Evolutionary conservation across 2,329 filamentous ascomycete genomes (phyloP), one percentile per base, ranked within the genome.

Genomic region (Hymenoscyphus scutula): DNA sequence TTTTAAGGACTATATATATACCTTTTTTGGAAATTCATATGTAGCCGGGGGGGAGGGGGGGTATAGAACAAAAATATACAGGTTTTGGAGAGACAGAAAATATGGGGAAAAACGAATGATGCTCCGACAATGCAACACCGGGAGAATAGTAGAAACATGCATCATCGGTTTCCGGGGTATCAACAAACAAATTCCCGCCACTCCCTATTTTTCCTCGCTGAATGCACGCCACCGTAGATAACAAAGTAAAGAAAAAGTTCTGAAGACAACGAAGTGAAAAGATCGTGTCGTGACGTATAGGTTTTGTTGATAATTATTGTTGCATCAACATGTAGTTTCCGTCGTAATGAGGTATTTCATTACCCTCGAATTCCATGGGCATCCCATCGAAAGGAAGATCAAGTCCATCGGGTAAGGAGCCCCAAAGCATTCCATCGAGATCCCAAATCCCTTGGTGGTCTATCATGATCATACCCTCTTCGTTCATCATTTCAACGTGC

Each of bases 391-490:
- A 74, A 10, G 71, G 70, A 65, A 72, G 69, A 56, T 74, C 70
- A 13, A 74, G 62, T 0, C 72, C 75, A 56, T 80, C 79, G 8
- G 77, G 74, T 32, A 77, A 70, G 58, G 75, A 75, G 45, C 77
- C 76, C 82, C 82, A 85, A 68, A 79, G 77, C 81, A 84, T 83
- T 63, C 81, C 82, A 67, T 84, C 82, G 8, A 84, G 73, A 70
- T 84, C 82, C 81, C 82, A 84, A 11, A 84, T 74, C 8, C 80
- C 80, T 53, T 82, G 79, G 69, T 84, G 80, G 68, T 84, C 81
- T 29, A 84, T 74, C 71, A 84, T 76, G 65, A 78, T 76, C 77
- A 84, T 80, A 74, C 83, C 81, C 65, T 80, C 79, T 63, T 73
- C 81, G 71, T 57, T 80, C 77, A 70, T 80, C 79, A 58, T 80